These are phyloP conservation scores for Xylariaceae sp. DNA, from an alignment of 2,329 filamentous ascomycete genomes.

Conservation along the genomic window DNA sequence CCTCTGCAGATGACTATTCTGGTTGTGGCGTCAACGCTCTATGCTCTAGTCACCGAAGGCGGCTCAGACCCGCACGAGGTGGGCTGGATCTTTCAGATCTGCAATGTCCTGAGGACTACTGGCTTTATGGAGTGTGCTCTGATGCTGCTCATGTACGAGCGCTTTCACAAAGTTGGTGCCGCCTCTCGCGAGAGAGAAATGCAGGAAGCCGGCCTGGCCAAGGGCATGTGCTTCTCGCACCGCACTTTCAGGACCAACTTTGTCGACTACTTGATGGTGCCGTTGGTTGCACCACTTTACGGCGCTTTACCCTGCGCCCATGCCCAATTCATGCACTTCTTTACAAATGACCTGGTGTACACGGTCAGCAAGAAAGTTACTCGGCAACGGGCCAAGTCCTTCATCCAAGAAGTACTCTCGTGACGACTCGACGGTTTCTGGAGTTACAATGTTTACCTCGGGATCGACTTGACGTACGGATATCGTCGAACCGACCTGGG, in stretches of 20 bases:
- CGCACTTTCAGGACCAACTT: constrained; percentile 48
- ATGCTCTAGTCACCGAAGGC: constrained; percentile 45
- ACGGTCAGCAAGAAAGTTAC: constrained; percentile 64
- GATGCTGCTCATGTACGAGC: constrained; percentile 61
- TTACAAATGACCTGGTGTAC: constrained; percentile 62
- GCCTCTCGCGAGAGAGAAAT: constrained; percentile 57
- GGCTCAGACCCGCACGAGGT: constrained; percentile 45
- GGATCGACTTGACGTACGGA: constrained; percentile 6
- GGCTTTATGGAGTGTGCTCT: constrained; percentile 56
- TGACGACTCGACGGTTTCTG: constrained; percentile 20
- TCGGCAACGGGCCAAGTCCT: constrained; percentile 39
- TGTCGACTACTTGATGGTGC: constrained; percentile 57
- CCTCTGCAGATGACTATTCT: constrained; percentile 61
- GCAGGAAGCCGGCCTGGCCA: constrained; percentile 54
- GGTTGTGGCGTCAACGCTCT: constrained; percentile 54
- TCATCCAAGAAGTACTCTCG: constrained; percentile 37
- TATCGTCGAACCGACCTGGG: constrained; percentile 5
- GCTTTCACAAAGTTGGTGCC: constrained; percentile 57
- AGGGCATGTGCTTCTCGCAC: constrained; percentile 58
- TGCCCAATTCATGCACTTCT: constrained; percentile 62
- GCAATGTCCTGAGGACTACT: constrained; percentile 50
- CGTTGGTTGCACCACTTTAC: constrained; percentile 59
- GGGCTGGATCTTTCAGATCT: constrained; percentile 51
- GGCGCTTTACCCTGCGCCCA: constrained; percentile 61
- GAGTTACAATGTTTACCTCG: constrained; percentile 7